phyloP scores from a whole-genome alignment of 441 rosid species.

The Flueggea neowawraea region DNA sequence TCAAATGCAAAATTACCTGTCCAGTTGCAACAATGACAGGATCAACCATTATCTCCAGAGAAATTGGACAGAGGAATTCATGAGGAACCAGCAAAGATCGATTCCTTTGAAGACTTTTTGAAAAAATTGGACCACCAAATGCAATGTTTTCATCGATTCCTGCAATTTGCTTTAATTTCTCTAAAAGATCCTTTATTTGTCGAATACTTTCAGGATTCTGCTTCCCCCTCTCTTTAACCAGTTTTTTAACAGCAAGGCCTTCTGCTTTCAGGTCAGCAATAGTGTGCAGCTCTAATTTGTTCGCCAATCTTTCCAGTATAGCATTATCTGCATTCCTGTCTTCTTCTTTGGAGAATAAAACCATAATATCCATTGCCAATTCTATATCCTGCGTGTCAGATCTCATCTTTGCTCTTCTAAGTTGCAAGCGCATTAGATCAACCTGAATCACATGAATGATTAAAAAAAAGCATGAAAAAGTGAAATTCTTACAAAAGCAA shows the following conservation, averaged over 20 bases:
- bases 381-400: slow-evolving; percentile 84
- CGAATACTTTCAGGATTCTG: slow-evolving; percentile 40
- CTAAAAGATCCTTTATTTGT: slow-evolving; percentile 52
- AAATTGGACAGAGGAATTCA: slow-evolving; percentile 79
- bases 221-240: slow-evolving; percentile 29
- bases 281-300: slow-evolving; percentile 56
- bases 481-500: no score
- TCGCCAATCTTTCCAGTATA: slow-evolving; percentile 64
- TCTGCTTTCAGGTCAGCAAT: slow-evolving; percentile 55
- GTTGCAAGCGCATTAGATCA: slow-evolving; percentile 47
- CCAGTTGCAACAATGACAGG: slow-evolving; percentile 82
- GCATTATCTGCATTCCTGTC: slow-evolving; percentile 60
- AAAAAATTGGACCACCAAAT: slow-evolving; percentile 26
- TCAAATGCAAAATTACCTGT: slow-evolving; percentile 43
- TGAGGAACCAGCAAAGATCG: slow-evolving; percentile 52
- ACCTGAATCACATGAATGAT: slow-evolving; percentile 31
- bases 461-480: no score
- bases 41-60: slow-evolving; percentile 73
- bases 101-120: slow-evolving; percentile 30
- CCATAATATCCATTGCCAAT: slow-evolving; percentile 84
- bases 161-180: slow-evolving; percentile 50
- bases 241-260: slow-evolving; percentile 43
- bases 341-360: slow-evolving; percentile 54
- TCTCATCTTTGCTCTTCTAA: slow-evolving; percentile 53
- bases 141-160: slow-evolving; percentile 48